Conservation (phyloP, 2,329 filamentous ascomycete species). For the Cercospora zeae-maydis region DNA sequence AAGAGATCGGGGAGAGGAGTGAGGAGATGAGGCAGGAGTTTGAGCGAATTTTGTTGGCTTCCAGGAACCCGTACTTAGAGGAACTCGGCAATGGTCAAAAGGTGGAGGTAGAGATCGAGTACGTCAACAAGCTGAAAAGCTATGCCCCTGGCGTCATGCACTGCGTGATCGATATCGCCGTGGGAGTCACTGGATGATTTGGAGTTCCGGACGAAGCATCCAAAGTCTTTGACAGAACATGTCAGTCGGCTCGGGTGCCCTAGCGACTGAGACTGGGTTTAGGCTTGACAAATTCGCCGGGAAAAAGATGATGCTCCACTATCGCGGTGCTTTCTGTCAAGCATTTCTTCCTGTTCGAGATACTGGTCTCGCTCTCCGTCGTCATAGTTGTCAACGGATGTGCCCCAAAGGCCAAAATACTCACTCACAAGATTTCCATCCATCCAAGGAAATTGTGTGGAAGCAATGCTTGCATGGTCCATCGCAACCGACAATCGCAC, state of each 20-base stretch:
- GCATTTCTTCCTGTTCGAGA: neutral
- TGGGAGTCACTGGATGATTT: neutral
- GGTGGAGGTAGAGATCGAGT: slow-evolving; percentile 32
- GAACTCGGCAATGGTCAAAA: slow-evolving; percentile 8
- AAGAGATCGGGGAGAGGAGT: slow-evolving; percentile 46
- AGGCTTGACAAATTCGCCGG: neutral
- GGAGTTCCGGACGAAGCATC: neutral
- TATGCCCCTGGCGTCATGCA: slow-evolving; percentile 61
- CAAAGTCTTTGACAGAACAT: neutral
- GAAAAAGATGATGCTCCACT: neutral
- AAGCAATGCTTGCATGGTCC: neutral
- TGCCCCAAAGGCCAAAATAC: neutral
- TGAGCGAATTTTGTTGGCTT: slow-evolving; percentile 18
- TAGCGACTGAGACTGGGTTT: neutral
- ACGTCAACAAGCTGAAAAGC: slow-evolving; percentile 55
- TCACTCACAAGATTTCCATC: neutral
- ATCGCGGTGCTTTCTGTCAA: neutral
- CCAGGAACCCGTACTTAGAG: slow-evolving; percentile 6
- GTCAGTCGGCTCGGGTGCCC: neutral
- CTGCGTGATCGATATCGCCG: slow-evolving; percentile 56
- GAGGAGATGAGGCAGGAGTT: slow-evolving; percentile 39
- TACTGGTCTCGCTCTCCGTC: neutral
- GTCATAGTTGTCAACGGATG: neutral
- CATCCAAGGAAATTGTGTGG: neutral
- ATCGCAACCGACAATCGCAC: neutral